A percentile compares a stretch with the other conserved stretches of the same genome.
Conservation (phyloP, 768 basidiomycete genomes). For the Peribolospora baueri region DNA sequence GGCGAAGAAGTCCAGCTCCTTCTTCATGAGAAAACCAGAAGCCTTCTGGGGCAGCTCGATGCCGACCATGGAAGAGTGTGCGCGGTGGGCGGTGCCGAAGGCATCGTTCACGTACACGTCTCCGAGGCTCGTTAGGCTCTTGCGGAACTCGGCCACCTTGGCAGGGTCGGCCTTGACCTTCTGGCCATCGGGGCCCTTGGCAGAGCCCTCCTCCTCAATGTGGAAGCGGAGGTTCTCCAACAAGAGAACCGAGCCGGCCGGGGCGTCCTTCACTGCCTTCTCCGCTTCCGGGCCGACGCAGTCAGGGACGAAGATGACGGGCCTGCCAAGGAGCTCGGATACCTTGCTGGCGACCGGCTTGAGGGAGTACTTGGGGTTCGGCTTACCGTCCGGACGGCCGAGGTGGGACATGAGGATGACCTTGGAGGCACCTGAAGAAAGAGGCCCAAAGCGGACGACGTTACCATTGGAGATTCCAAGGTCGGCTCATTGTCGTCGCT, state of each 20-base stretch:
- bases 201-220: conserved; percentile 87
- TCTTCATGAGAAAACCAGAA: conserved; percentile 89
- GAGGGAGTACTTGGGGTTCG: conserved; percentile 68
- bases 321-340: conserved; percentile 38
- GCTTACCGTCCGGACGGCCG: conserved; percentile 84
- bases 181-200: conserved; percentile 75
- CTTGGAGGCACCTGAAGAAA: conserved; percentile 26
- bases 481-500: conserved; percentile 17
- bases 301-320: conserved; percentile 59
- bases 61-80: conserved; percentile 97
- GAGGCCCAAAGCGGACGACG: neutral
- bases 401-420: conserved; percentile 95
- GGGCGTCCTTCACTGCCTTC: conserved; percentile 40
- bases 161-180: conserved; percentile 82
- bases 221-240: conserved; percentile 97
- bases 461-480: neutral
- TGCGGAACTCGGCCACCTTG: conserved; percentile 57
- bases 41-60: conserved; percentile 76
- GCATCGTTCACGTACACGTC: conserved; percentile 98
- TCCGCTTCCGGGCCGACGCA: conserved; percentile 72
- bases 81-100: conserved; percentile 94
- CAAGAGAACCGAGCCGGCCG: conserved; percentile 41
- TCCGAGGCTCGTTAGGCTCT: conserved; percentile 64
- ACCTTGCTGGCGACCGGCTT: conserved; percentile 64
- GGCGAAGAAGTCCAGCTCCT: conserved; percentile 94